Evolutionary conservation across 805 yeast species (phyloP).

Genomic region (fission yeast (Schizosaccharomyces pombe)): ASM294v3 CU329670.1:4564501-4565000

Average conservation of each 20-base stretch:
- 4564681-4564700: conserved; percentile 12
- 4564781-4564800: conserved; percentile 24
- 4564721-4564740: conserved; percentile 22
- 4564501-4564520: conserved; percentile 22
- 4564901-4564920: conserved; percentile 19
- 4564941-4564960: conserved; percentile 19
- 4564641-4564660: conserved; percentile 15
- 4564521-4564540: conserved; percentile 17
- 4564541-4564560: conserved; percentile 16
- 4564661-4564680: conserved; percentile 13
- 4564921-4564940: conserved; percentile 17
- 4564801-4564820: conserved; percentile 18
- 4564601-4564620: conserved; percentile 16
- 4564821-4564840: conserved; percentile 26
- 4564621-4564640: conserved; percentile 15
- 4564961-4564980: conserved; percentile 17
- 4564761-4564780: conserved; percentile 23
- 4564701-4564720: conserved; percentile 21
- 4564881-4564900: conserved; percentile 11
- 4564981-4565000: conserved; percentile 24
- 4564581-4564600: conserved; percentile 25
- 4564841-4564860: conserved; percentile 12
- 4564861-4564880: background rate
- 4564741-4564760: conserved; percentile 21
- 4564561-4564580: conserved; percentile 18